Evolutionary conservation across 1,284 basidiomycete species (phyloP).

Genomic region (Heterobasidion occidentale): DNA sequence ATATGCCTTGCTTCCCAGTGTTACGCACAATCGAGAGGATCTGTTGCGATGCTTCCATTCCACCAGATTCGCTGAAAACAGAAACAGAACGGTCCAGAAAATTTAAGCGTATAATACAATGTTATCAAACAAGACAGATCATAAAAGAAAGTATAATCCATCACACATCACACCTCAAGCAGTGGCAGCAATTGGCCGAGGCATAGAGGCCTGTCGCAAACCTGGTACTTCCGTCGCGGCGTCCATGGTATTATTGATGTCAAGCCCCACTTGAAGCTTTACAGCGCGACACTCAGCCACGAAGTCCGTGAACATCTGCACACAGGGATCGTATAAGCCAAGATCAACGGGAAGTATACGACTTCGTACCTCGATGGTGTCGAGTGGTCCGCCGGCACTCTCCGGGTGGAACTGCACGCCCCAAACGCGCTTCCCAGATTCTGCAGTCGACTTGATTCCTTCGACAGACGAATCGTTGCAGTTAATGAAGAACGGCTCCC

Average conservation of each 20-base stretch:
- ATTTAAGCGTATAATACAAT: no score
- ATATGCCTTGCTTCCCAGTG: no score
- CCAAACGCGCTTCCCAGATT: constrained; percentile 87
- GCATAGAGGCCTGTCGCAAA: constrained; percentile 8
- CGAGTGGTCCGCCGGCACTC: constrained; percentile 86
- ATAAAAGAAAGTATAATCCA: no score
- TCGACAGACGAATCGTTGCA: constrained; percentile 97
- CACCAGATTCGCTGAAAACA: no score
- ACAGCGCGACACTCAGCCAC: constrained; percentile 67
- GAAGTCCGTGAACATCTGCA: constrained; percentile 89
- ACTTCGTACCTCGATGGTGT: constrained; percentile 77
- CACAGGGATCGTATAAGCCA: not conserved
- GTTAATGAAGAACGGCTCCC: constrained; percentile 98
- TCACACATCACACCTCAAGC: constrained; percentile 12
- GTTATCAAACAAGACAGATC: no score
- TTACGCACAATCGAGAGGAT: no score
- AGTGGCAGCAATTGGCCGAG: constrained; percentile 20
- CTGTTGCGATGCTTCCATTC: no score
- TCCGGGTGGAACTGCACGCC: constrained; percentile 98
- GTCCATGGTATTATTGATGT: constrained; percentile 15
- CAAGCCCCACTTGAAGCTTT: constrained; percentile 26
- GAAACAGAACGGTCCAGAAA: no score
- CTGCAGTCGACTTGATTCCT: constrained; percentile 87
- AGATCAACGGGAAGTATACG: not conserved
- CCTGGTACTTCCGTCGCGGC: constrained; percentile 16